These are phyloP conservation scores for Turritis glabra DNA, from an alignment of 345 rosid species.

Conservation along the genomic window DNA sequence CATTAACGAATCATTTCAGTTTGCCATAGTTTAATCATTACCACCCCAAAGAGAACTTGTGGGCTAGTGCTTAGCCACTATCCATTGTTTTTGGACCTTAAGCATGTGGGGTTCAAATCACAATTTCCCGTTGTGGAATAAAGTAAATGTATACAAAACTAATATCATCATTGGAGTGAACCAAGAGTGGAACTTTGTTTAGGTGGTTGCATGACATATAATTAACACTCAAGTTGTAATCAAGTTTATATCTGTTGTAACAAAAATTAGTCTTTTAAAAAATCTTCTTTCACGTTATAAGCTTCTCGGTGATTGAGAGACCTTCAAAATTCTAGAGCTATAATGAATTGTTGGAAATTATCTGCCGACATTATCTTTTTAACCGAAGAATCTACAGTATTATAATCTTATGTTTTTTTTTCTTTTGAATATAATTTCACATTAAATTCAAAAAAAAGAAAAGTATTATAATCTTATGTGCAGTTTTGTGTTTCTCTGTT, in stretches of 20 bases:
- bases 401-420: no score
- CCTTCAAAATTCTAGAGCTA: no score
- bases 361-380: no score
- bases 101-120: slow-evolving; percentile 19
- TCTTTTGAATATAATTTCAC: no score
- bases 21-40: slow-evolving; percentile 23
- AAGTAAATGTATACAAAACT: not conserved
- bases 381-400: no score
- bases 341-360: no score
- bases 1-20: slow-evolving; percentile 8
- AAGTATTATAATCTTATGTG: no score
- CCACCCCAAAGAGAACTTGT: slow-evolving; percentile 18
- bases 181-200: not conserved
- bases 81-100: not conserved
- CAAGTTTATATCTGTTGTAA: not conserved
- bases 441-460: no score
- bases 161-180: not conserved
- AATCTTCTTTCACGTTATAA: no score
- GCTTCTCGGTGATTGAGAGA: no score
- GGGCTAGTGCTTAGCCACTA: slow-evolving; percentile 34
- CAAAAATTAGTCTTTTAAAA: no score
- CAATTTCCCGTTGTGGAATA: slow-evolving; percentile 15
- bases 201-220: not conserved
- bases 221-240: not conserved
- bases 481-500: no score